Evolutionary conservation across 805 yeast genomes (phyloP).

Genomic region (Wickerhamiella kurtzmanii): DNA sequence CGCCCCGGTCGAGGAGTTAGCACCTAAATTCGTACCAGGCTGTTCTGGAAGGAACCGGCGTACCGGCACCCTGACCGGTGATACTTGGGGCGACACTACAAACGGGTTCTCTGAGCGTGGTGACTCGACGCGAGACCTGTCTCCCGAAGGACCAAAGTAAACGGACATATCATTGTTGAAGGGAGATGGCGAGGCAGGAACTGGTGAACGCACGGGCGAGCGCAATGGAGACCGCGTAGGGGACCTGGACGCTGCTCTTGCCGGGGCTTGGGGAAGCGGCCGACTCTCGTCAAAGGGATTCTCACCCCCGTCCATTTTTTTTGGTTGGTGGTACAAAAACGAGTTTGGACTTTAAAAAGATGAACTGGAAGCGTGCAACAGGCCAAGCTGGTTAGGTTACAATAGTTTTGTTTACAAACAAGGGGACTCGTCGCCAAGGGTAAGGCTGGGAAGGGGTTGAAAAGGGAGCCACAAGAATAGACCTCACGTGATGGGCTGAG

Average conservation of each 20-base stretch:
- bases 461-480: neutral
- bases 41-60: constrained; percentile 4
- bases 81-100: constrained; percentile 12
- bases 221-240: constrained; percentile 11
- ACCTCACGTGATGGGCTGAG: too few species aligned
- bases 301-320: neutral
- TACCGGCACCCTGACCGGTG: constrained; percentile 15
- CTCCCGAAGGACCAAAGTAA: neutral
- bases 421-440: neutral
- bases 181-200: neutral
- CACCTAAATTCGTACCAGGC: constrained; percentile 4
- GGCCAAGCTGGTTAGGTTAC: too few species aligned
- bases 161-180: neutral
- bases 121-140: neutral
- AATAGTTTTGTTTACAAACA: neutral
- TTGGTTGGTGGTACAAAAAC: neutral
- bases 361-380: too few species aligned
- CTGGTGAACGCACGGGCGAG: constrained; percentile 2
- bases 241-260: constrained; percentile 1
- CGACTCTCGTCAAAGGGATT: neutral
- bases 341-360: neutral
- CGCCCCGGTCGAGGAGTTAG: constrained; percentile 16
- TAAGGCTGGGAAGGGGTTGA: neutral
- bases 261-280: constrained; percentile 1
- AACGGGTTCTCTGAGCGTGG: constrained; percentile 12